phyloP scores from a whole-genome alignment of 169 alveolate species.

The Plasmodium vinckei region DNA sequence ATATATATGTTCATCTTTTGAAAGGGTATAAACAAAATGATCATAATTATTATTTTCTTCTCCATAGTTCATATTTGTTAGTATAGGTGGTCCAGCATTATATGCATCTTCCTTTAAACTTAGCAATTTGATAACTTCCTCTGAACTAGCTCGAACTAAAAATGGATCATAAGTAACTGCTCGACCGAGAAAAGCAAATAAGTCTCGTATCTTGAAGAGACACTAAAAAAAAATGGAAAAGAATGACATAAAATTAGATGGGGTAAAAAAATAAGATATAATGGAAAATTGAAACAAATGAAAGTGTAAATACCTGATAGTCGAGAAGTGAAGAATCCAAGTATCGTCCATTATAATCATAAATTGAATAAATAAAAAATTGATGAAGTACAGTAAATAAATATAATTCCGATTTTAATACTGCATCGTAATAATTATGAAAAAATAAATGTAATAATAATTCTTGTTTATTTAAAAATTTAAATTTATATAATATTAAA shows the following conservation, averaged over 20 bases:
- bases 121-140: conserved; percentile 9
- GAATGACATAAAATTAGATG: not conserved
- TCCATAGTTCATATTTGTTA: conserved; percentile 25
- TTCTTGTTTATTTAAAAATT: conserved; percentile 37
- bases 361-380: conserved; percentile 42
- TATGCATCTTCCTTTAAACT: conserved; percentile 2
- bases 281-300: not conserved
- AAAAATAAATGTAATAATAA: conserved; percentile 37
- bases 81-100: not conserved
- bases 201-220: conserved; percentile 35
- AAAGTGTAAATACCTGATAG: conserved; percentile 14
- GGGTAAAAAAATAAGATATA: not conserved
- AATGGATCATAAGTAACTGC: conserved; percentile 61
- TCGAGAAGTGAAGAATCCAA: conserved; percentile 38
- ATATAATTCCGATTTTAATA: conserved; percentile 23
- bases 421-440: conserved; percentile 35
- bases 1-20: not conserved
- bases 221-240: conserved; percentile 27
- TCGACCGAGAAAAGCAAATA: conserved; percentile 50
- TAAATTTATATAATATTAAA: conserved; percentile 44
- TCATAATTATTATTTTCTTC: conserved; percentile 66
- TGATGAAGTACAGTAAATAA: conserved; percentile 17
- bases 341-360: conserved; percentile 53
- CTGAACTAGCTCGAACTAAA: conserved; percentile 34
- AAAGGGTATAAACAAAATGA: conserved; percentile 23